Conservation (phyloP, 345 rosid species). For the Stellera chamaejasme region DNA sequence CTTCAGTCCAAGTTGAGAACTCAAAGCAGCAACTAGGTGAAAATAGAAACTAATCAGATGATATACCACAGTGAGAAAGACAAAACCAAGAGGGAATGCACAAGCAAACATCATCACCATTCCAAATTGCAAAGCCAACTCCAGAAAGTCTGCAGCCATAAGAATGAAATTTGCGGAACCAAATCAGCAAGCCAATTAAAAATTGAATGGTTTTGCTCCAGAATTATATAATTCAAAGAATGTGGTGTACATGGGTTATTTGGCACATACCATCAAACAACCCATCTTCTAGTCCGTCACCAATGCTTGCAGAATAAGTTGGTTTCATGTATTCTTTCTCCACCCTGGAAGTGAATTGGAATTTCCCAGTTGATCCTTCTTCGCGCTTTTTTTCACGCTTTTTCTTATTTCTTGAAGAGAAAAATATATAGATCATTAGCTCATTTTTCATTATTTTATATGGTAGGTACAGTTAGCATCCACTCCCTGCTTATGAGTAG, state of each 20-base stretch:
- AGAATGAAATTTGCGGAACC: too few relatives aligned
- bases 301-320: constrained; percentile 70
- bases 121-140: constrained; percentile 86
- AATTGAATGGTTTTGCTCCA: too few relatives aligned
- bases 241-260: not conserved
- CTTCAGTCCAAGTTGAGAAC: constrained; percentile 5
- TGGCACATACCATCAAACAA: constrained; percentile 69
- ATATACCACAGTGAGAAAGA: constrained; percentile 59
- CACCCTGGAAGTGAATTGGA: constrained; percentile 61
- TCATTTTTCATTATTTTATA: constrained; percentile 1
- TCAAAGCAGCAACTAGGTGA: constrained; percentile 1
- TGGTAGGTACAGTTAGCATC: not conserved
- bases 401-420: constrained; percentile 53
- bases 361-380: constrained; percentile 44
- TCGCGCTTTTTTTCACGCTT: constrained; percentile 35
- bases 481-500: not conserved
- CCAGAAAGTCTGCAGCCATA: constrained; percentile 55
- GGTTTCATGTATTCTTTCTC: constrained; percentile 93
- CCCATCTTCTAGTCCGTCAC: constrained; percentile 87
- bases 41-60: constrained; percentile 6
- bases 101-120: constrained; percentile 99
- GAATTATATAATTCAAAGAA: not conserved
- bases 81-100: constrained; percentile 85
- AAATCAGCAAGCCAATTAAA: too few relatives aligned
- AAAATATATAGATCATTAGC: not conserved